These are phyloP conservation scores for Phyllosticta citribraziliensis DNA, from an alignment of 2,329 filamentous ascomycete genomes.

Conservation along the genomic window DNA sequence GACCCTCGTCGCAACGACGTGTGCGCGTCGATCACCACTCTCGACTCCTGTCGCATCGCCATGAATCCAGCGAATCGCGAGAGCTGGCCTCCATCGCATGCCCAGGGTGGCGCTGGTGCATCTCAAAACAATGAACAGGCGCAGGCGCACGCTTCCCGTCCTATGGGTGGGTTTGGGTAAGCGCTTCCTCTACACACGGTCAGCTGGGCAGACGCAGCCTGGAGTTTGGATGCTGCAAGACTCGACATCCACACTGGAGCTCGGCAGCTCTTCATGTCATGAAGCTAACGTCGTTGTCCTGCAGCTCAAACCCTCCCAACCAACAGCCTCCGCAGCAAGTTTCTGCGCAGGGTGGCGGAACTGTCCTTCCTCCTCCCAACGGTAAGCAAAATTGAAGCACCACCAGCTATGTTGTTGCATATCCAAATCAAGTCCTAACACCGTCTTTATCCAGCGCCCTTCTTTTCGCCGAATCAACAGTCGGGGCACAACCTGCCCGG, in stretches of 20 bases:
- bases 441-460: conserved; percentile 19
- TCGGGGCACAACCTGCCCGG: conserved; percentile 35
- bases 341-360: conserved; percentile 25
- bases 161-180: conserved; percentile 28
- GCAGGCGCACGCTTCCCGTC: conserved; percentile 24
- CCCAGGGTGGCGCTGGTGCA: conserved; percentile 37
- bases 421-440: not conserved
- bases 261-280: not conserved
- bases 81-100: conserved; percentile 35
- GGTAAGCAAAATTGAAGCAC: conserved; percentile 18
- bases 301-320: conserved; percentile 22
- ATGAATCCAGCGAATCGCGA: conserved; percentile 34
- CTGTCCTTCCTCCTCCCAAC: conserved; percentile 30
- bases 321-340: conserved; percentile 26
- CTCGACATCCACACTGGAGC: not conserved
- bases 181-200: not conserved
- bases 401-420: not conserved
- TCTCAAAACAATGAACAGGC: conserved; percentile 31
- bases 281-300: not conserved
- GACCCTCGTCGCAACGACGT: not conserved
- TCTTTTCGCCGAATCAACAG: conserved; percentile 31
- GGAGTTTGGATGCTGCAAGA: not conserved
- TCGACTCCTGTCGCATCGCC: not conserved
- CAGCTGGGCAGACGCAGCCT: not conserved
- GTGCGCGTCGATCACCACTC: not conserved